phyloP scores from a whole-genome alignment of 2,329 filamentous ascomycete species.

The Botryotinia globosa region DNA sequence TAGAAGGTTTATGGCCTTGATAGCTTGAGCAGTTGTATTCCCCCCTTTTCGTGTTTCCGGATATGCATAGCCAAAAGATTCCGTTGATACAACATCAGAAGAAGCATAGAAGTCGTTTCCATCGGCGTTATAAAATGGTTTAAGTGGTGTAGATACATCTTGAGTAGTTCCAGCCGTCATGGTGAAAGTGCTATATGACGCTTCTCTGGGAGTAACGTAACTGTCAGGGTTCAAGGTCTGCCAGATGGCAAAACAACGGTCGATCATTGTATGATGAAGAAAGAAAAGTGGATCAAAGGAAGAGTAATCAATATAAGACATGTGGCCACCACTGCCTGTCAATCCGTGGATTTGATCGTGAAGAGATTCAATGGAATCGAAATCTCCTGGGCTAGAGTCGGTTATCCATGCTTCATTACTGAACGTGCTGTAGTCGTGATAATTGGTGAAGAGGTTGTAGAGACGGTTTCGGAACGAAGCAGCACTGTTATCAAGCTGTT shows the following conservation, averaged over 20 bases:
- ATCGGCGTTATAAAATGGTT: conserved; percentile 39
- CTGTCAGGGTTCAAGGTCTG: conserved; percentile 43
- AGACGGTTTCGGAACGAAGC: conserved; percentile 59
- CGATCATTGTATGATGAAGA: conserved; percentile 56
- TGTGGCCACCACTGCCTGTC: conserved; percentile 51
- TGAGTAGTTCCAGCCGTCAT: conserved; percentile 25
- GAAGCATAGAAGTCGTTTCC: conserved; percentile 45
- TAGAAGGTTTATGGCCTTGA: conserved; percentile 57
- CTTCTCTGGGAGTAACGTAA: conserved; percentile 38
- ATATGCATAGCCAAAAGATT: conserved; percentile 33
- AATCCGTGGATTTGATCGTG: conserved; percentile 64
- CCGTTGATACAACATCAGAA: conserved; percentile 24
- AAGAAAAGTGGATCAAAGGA: conserved; percentile 50
- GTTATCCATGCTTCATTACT: conserved; percentile 65
- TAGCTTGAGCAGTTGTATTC: conserved; percentile 58
- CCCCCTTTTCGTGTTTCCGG: conserved; percentile 46
- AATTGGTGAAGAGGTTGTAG: conserved; percentile 65
- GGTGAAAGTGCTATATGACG: conserved; percentile 39
- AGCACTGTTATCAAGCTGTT: conserved; percentile 52
- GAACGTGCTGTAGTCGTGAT: conserved; percentile 65
- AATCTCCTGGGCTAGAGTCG: conserved; percentile 44
- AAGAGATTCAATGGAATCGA: conserved; percentile 64
- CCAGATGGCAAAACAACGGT: conserved; percentile 57
- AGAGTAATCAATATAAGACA: conserved; percentile 44
- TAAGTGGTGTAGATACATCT: conserved; percentile 40